Conservation (phyloP, 1,284 basidiomycete species). For the Erythrobasidium hasegawianum region DNA sequence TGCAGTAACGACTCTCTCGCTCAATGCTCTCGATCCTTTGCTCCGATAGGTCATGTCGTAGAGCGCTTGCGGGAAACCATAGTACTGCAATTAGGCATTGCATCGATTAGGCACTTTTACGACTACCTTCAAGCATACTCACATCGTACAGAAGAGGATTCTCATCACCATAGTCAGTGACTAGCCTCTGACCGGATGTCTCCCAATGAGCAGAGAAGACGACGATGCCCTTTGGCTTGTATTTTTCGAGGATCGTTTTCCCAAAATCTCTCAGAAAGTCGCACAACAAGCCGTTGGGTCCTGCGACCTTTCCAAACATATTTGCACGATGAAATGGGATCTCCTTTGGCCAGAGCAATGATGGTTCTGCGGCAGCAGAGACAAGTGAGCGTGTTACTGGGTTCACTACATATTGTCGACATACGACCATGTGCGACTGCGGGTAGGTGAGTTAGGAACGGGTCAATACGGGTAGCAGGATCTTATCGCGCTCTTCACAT, state of each 20-base stretch:
- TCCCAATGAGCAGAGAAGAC: slow-evolving; percentile 80
- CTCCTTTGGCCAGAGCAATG: slow-evolving; percentile 37
- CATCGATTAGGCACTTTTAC: slow-evolving; percentile 2
- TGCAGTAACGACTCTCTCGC: slow-evolving; percentile 60
- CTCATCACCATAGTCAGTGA: slow-evolving; percentile 67
- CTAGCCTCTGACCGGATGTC: slow-evolving; percentile 57
- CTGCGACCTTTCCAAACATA: slow-evolving; percentile 44
- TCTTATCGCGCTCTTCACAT: slow-evolving; percentile 55
- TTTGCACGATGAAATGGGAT: slow-evolving; percentile 12
- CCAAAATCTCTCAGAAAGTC: slow-evolving; percentile 66
- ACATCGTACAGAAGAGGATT: slow-evolving; percentile 66
- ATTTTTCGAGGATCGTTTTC: slow-evolving; percentile 62
- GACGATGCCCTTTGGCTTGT: slow-evolving; percentile 67
- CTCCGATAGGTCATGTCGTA: slow-evolving; percentile 67
- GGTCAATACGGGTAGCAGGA: too few species aligned
- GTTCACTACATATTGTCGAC: slow-evolving; percentile 40
- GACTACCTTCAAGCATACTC: not conserved
- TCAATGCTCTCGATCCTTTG: slow-evolving; percentile 58
- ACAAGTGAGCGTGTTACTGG: slow-evolving; percentile 53
- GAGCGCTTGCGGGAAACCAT: slow-evolving; percentile 57
- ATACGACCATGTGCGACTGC: not conserved
- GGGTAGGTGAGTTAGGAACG: not conserved
- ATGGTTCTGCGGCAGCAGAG: slow-evolving; percentile 36
- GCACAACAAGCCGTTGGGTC: slow-evolving; percentile 59
- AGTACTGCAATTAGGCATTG: slow-evolving; percentile 52